Evolutionary conservation across 2,329 filamentous ascomycete genomes (phyloP).

Genomic region (Cladosporium sp.): DNA sequence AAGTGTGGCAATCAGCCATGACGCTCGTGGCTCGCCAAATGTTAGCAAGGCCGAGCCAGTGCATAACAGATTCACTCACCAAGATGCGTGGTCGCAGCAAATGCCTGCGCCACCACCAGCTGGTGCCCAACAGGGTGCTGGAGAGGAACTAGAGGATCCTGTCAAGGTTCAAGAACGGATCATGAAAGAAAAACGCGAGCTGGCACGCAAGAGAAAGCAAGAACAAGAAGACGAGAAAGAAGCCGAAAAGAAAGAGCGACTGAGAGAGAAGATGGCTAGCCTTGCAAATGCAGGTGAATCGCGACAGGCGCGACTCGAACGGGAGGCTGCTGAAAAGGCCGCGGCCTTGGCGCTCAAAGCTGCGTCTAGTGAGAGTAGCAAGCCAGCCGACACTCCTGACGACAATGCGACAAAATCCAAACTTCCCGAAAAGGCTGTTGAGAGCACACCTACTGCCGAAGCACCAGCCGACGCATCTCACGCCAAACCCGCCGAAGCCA

Average conservation of each 20-base stretch:
- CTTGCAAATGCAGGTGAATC: conserved; percentile 35
- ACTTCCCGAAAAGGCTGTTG: conserved; percentile 18
- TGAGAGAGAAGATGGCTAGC: conserved; percentile 37
- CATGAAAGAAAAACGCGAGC: conserved; percentile 43
- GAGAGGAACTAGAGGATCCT: conserved; percentile 54
- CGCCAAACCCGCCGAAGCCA: background rate
- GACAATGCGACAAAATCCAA: conserved; percentile 16
- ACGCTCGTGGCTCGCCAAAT: conserved; percentile 36
- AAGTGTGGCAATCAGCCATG: conserved; percentile 34
- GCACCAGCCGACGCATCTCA: background rate
- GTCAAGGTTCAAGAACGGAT: conserved; percentile 63
- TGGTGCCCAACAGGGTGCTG: conserved; percentile 17
- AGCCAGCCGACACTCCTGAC: conserved; percentile 18
- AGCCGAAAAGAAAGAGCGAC: conserved; percentile 32
- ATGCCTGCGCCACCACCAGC: conserved; percentile 30
- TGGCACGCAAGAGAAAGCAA: conserved; percentile 27
- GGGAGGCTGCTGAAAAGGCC: conserved; percentile 31
- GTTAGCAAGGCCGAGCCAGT: conserved; percentile 22
- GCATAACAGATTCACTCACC: conserved; percentile 30
- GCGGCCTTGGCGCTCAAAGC: conserved; percentile 24
- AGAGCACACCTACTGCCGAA: background rate
- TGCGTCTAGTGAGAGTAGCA: conserved; percentile 18
- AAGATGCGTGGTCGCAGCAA: conserved; percentile 37
- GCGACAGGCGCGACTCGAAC: conserved; percentile 36
- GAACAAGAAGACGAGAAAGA: conserved; percentile 34